Conservation (phyloP, 2,329 filamentous ascomycete genomes). For the Fusarium liriodendri region DNA sequence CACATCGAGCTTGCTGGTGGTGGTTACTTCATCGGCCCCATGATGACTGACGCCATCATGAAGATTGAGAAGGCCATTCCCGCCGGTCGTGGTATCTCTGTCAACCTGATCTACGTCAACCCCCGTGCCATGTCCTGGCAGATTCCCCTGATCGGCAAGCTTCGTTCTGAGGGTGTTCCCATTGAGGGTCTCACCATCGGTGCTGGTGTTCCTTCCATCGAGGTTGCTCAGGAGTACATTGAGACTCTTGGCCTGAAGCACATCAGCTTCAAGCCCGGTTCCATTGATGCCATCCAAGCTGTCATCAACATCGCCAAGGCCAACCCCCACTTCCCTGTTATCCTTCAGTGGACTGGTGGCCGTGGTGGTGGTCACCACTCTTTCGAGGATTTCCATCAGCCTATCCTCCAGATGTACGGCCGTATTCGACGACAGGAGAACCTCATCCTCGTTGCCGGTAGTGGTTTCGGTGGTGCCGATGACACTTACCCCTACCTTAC, state of each 20-base stretch:
- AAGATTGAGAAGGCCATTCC: conserved; percentile 90
- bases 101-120: conserved; percentile 93
- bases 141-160: conserved; percentile 82
- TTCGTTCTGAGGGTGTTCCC: conserved; percentile 86
- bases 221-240: conserved; percentile 94
- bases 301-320: conserved; percentile 94
- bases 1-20: conserved; percentile 91
- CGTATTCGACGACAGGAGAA: conserved; percentile 88
- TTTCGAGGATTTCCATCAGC: conserved; percentile 94
- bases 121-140: conserved; percentile 93
- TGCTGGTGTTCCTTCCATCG: conserved; percentile 92
- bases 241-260: conserved; percentile 92
- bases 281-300: conserved; percentile 85
- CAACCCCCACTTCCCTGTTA: conserved; percentile 93
- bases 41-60: conserved; percentile 82
- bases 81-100: conserved; percentile 85
- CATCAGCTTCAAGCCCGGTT: conserved; percentile 94
- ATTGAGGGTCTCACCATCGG: conserved; percentile 94
- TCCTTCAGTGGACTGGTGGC: conserved; percentile 95
- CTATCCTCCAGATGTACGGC: conserved; percentile 90
- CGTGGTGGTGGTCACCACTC: conserved; percentile 95
- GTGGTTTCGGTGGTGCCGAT: conserved; percentile 89
- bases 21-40: conserved; percentile 86
- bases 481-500: conserved; percentile 95
- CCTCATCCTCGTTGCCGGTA: conserved; percentile 89